These are phyloP conservation scores for Plasmodium berghei DNA, from an alignment of 169 alveolate species.

Conservation along the genomic window DNA sequence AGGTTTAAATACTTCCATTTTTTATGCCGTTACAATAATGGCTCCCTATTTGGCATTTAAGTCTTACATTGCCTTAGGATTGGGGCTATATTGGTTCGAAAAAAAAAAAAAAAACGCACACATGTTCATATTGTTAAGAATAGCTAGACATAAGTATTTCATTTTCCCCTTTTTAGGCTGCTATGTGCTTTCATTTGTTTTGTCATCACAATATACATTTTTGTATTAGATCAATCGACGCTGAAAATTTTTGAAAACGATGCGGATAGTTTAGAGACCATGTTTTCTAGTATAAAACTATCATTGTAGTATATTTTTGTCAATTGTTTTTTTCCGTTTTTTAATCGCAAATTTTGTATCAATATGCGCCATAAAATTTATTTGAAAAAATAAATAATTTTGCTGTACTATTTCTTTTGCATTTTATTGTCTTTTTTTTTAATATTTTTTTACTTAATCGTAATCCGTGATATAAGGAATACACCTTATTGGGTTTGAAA, in stretches of 20 bases:
- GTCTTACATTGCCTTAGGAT: conserved; percentile 44
- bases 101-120: not conserved
- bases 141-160: not conserved
- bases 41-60: conserved; percentile 67
- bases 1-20: conserved; percentile 54
- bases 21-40: conserved; percentile 59
- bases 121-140: too few relatives aligned
- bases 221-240: conserved; percentile 42
- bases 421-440: too few relatives aligned
- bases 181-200: conserved; percentile 56
- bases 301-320: not conserved
- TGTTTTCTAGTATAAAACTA: conserved; percentile 42
- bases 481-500: too few relatives aligned
- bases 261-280: conserved; percentile 44
- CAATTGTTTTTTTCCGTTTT: too few relatives aligned
- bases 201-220: conserved; percentile 54
- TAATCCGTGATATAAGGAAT: too few relatives aligned
- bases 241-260: conserved; percentile 57
- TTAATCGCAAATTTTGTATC: too few relatives aligned
- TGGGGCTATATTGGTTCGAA: conserved; percentile 38
- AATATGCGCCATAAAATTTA: too few relatives aligned
- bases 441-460: too few relatives aligned
- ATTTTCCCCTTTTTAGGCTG: conserved; percentile 7
- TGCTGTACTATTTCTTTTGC: too few relatives aligned
- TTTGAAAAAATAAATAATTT: too few relatives aligned